These are phyloP conservation scores for Globisporangium emineosum DNA, from an alignment of 352 stramenopile species.

Conservation along the genomic window DNA sequence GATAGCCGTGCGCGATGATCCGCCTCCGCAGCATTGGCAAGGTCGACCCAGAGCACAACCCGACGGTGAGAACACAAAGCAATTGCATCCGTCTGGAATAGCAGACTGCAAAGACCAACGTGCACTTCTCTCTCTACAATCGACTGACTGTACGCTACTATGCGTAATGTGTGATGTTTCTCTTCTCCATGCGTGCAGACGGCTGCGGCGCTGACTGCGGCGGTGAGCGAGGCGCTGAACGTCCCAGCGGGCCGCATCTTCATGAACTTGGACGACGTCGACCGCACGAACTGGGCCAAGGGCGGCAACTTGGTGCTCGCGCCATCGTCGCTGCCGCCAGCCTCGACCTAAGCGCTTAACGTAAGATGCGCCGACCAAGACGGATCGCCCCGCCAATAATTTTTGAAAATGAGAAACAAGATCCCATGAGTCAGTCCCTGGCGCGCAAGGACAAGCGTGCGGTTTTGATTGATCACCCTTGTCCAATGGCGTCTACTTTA, in stretches of 20 bases:
- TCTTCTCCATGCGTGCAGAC: conserved; percentile 23
- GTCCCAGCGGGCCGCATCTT: conserved; percentile 44
- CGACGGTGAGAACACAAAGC: conserved; percentile 25
- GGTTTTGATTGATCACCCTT: no score
- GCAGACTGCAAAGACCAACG: neutral
- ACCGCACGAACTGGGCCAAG: conserved; percentile 45
- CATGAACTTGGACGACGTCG: conserved; percentile 54
- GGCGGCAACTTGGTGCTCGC: conserved; percentile 26
- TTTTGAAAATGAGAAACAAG: no score
- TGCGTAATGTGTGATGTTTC: neutral
- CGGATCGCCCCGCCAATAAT: no score
- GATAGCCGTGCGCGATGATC: conserved; percentile 58
- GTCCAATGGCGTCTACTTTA: no score
- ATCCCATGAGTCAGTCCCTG: no score
- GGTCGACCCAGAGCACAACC: conserved; percentile 46
- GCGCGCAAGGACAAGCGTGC: no score
- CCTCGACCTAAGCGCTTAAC: neutral
- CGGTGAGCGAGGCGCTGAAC: conserved; percentile 37
- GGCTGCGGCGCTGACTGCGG: conserved; percentile 35
- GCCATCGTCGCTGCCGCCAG: conserved; percentile 9
- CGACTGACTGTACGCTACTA: neutral
- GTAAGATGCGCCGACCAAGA: no score
- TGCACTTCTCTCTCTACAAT: neutral
- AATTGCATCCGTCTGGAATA: neutral
- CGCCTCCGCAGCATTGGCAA: conserved; percentile 47